phyloP scores from a whole-genome alignment of 768 basidiomycete species.

The Lenzites betulinus region DNA sequence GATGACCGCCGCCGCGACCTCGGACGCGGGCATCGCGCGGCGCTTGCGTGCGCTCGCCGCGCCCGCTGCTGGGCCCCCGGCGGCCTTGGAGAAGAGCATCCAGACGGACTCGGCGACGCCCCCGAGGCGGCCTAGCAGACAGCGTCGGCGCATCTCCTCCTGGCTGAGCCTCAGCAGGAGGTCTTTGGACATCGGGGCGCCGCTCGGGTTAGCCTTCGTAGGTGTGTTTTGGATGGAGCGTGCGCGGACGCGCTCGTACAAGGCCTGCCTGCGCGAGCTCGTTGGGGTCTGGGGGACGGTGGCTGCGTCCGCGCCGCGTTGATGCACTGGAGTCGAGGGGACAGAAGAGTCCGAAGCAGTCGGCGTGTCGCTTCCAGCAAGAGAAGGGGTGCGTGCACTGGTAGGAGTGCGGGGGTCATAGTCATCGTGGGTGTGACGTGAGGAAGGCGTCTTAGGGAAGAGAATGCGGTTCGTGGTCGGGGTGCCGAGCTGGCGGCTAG shows the following conservation, averaged over 20 bases:
- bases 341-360: conserved; percentile 47
- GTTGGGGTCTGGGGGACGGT: conserved; percentile 71
- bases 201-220: conserved; percentile 51
- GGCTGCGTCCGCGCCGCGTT: conserved; percentile 52
- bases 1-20: conserved; percentile 68
- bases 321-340: conserved; percentile 69
- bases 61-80: conserved; percentile 42
- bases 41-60: conserved; percentile 67
- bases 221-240: conserved; percentile 70
- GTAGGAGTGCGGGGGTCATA: conserved; percentile 22
- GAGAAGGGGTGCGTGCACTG: conserved; percentile 21
- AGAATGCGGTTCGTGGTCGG: conserved; percentile 34
- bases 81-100: conserved; percentile 81
- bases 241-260: conserved; percentile 80
- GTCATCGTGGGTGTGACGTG: conserved; percentile 39
- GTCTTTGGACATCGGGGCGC: conserved; percentile 56
- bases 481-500: conserved; percentile 31
- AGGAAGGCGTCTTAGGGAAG: conserved; percentile 70
- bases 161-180: conserved; percentile 72
- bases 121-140: conserved; percentile 72
- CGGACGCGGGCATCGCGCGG: conserved; percentile 64
- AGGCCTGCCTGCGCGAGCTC: conserved; percentile 73
- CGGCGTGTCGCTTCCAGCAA: conserved; percentile 44
- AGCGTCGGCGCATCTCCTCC: conserved; percentile 76
- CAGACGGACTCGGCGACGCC: conserved; percentile 87